Base-by-base conservation (phyloP, 2,329 filamentous ascomycete species). In the Talaromyces sp. region DNA sequence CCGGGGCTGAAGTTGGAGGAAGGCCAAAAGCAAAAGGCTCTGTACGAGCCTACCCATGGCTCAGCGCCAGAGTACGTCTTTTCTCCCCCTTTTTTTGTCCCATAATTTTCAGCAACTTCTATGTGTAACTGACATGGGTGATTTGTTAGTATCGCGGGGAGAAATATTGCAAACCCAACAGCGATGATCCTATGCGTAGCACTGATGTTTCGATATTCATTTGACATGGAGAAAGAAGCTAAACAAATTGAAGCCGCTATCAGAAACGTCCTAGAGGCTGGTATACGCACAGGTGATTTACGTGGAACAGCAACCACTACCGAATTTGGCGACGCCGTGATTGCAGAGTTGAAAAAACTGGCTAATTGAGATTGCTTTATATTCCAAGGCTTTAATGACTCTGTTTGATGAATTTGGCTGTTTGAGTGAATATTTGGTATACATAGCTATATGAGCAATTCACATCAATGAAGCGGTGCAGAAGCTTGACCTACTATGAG, bases 201-300 rank as follows among this genome's bases (percentile, higher is more conserved):
- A 68, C 92, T 97, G 89, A 91, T 97, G 88, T 85, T 96, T 69
- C 88, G 90, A 68, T 97, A 96, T 80, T 95, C 91, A 8, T 83
- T 96, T 56, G 85, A 86, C 68, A 84, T 93, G 68, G 87, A 89
- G 38, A 79, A 84, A 51, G 87, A 96, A 75, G 89, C 92, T 12
- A 81, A 83, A 62, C 85, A 85, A 54, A 84, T 97, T 63, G 92
- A 97, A 77, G 81, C 86, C 63, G 91, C 92, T 1, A 91, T 96
- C 54, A 85, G 85, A 69, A 83, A 80, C 51, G 88, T 88, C 38
- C 85, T 97, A 61, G 91, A 96, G 70, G 82, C 79, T 54, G 90
- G 90, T 26, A 74, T 92, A 53, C 81, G 87, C 61, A 96, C 92
- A 10, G 87, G 85, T 70, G 92, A 96, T 74, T 86, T 96, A 65